These are phyloP conservation scores for Nannizzia gypsea DNA, from an alignment of 2,329 filamentous ascomycete species.

Conservation along the genomic window DNA sequence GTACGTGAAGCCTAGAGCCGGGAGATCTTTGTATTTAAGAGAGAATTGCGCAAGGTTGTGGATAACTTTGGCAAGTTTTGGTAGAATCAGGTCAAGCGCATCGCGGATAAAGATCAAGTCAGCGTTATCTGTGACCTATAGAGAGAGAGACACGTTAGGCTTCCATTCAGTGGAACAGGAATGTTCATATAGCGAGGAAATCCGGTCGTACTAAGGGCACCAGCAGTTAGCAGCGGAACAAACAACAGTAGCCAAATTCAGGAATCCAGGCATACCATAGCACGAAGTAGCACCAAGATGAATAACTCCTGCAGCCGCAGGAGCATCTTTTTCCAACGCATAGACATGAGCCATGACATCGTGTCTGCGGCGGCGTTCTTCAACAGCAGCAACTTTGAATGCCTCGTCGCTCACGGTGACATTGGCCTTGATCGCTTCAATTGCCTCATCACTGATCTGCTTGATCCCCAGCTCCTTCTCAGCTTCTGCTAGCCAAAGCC, in stretches of 20 bases:
- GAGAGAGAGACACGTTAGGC: neutral
- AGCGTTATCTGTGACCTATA: constrained; percentile 10
- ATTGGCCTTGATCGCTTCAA: constrained; percentile 64
- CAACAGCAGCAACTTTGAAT: constrained; percentile 60
- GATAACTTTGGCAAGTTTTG: constrained; percentile 69
- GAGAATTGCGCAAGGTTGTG: constrained; percentile 63
- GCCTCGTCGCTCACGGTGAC: constrained; percentile 65
- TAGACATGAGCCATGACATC: constrained; percentile 58
- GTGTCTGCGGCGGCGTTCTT: constrained; percentile 62
- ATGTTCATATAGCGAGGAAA: neutral
- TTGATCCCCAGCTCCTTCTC: constrained; percentile 70
- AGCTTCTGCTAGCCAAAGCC: constrained; percentile 70
- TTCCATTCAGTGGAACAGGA: neutral
- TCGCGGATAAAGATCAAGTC: constrained; percentile 56
- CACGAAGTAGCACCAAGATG: constrained; percentile 54
- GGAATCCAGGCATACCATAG: constrained; percentile 6
- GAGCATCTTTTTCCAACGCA: constrained; percentile 56
- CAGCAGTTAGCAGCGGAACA: neutral
- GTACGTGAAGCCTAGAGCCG: constrained; percentile 68
- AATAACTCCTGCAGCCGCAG: constrained; percentile 70
- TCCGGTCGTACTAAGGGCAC: neutral
- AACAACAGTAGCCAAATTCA: neutral
- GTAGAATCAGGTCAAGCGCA: constrained; percentile 61
- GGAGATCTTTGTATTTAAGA: constrained; percentile 57
- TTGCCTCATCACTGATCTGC: constrained; percentile 57